Percentiles rank a stretch among this genome's conserved stretches.
Evolutionary conservation across 495 filamentous ascomycete species (phyloP).

Genomic region (Lineolata rhizophorae): DNA sequence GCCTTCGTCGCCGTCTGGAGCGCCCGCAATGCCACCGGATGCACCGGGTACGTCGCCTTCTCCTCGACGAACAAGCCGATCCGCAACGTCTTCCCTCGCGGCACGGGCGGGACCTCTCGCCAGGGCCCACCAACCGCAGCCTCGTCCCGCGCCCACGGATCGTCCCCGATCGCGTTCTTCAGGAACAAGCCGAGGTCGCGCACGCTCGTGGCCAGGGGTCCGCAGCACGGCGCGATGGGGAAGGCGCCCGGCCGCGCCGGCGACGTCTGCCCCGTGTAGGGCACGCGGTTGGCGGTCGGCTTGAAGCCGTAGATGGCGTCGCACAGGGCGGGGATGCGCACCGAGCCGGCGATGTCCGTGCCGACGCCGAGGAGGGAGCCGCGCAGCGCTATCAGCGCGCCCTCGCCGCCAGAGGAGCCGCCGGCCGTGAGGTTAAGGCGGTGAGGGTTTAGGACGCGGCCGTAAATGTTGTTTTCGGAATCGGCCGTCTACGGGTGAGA

Average conservation of each 20-base stretch:
- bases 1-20: slow-evolving; percentile 9
- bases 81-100: slow-evolving; percentile 1
- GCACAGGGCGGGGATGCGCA: slow-evolving; percentile 2
- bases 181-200: slow-evolving; percentile 7
- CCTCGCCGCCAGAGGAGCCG: slow-evolving; percentile 39
- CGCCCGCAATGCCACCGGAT: slow-evolving; percentile 12
- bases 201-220: slow-evolving; percentile 4
- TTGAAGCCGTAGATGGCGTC: slow-evolving; percentile 2
- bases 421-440: slow-evolving; percentile 36
- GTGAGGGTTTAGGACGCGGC: slow-evolving; percentile 39
- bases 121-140: slow-evolving; percentile 5
- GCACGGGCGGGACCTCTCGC: background rate
- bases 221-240: slow-evolving; percentile 1
- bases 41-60: slow-evolving; percentile 11
- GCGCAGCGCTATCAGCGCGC: slow-evolving; percentile 23
- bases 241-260: slow-evolving; percentile 2
- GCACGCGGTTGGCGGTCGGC: slow-evolving; percentile 1
- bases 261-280: slow-evolving; percentile 4
- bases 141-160: slow-evolving; percentile 6
- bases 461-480: slow-evolving; percentile 38
- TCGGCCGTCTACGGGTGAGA: slow-evolving; percentile 7
- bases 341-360: slow-evolving; percentile 16
- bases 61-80: slow-evolving; percentile 13
- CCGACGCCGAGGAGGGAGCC: slow-evolving; percentile 19
- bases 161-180: slow-evolving; percentile 1